A percentile compares a stretch with the other conserved stretches of the same genome.
phyloP scores from a whole-genome alignment of 1,284 basidiomycete species.

The Cystobasidiaceae sp. region DNA sequence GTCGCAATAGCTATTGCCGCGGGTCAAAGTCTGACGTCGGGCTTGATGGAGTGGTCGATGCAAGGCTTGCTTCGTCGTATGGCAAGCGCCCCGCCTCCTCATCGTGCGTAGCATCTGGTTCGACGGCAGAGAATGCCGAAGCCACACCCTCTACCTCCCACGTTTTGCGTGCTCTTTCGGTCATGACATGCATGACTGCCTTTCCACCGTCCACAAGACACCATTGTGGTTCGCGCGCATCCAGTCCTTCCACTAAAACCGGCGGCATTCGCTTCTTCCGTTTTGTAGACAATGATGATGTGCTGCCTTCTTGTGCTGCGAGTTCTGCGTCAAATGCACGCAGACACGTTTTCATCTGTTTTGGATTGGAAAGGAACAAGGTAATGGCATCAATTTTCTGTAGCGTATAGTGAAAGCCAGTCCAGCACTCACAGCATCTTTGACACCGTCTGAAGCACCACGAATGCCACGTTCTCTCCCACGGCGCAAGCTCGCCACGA shows the following conservation, averaged over 20 bases:
- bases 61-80: no score
- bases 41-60: no score
- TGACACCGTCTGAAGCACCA: conserved; percentile 40
- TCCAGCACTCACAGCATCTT: conserved; percentile 37
- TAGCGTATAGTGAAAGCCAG: no score
- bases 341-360: conserved; percentile 16
- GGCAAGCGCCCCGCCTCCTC: no score
- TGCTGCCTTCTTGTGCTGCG: neutral
- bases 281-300: no score
- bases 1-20: neutral
- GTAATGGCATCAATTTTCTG: no score
- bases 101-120: neutral
- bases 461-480: conserved; percentile 40
- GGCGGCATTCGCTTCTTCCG: conserved; percentile 12
- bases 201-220: conserved; percentile 40
- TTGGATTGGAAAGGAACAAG: neutral
- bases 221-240: conserved; percentile 35
- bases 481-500: conserved; percentile 34
- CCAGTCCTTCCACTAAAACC: conserved; percentile 24
- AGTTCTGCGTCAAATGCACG: conserved; percentile 6
- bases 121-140: neutral
- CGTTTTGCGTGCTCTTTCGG: conserved; percentile 35
- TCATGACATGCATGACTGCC: conserved; percentile 42
- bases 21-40: neutral
- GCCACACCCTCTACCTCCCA: conserved; percentile 38